Conservation (phyloP, 371 early-diverging fungal genomes). For the Quaeritorhiza haematococci region DNA sequence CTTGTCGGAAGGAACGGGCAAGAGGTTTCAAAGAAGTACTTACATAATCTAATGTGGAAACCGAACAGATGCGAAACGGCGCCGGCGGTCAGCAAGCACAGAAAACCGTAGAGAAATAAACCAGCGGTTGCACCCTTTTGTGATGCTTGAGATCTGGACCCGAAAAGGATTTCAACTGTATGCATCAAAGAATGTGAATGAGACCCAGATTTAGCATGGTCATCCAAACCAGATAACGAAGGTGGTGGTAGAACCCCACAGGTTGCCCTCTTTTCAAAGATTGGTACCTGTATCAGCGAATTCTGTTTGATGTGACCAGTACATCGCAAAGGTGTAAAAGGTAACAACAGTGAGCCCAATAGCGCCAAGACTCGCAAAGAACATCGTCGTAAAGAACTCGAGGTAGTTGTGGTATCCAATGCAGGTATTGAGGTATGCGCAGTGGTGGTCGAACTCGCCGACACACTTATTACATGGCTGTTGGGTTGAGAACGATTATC, state of each 20-base stretch:
- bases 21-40: too few relatives aligned
- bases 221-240: neutral
- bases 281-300: conserved; percentile 3
- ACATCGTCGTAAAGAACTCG: conserved; percentile 17
- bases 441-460: conserved; percentile 76
- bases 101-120: neutral
- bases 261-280: too few relatives aligned
- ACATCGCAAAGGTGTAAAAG: conserved; percentile 18
- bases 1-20: too few relatives aligned
- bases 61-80: conserved; percentile 3
- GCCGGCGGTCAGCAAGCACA: neutral
- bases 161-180: neutral
- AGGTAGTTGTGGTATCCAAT: conserved; percentile 69
- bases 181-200: neutral
- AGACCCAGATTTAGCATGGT: too few relatives aligned
- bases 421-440: conserved; percentile 73
- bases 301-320: conserved; percentile 8
- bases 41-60: conserved; percentile 11
- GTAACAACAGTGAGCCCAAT: conserved; percentile 2
- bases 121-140: neutral
- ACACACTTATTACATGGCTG: conserved; percentile 82
- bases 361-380: conserved; percentile 7
- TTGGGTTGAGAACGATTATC: conserved; percentile 7
- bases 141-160: neutral
- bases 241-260: neutral